These are phyloP conservation scores for Neonectria hederae DNA, from an alignment of 2,329 filamentous ascomycete species.

Conservation along the genomic window DNA sequence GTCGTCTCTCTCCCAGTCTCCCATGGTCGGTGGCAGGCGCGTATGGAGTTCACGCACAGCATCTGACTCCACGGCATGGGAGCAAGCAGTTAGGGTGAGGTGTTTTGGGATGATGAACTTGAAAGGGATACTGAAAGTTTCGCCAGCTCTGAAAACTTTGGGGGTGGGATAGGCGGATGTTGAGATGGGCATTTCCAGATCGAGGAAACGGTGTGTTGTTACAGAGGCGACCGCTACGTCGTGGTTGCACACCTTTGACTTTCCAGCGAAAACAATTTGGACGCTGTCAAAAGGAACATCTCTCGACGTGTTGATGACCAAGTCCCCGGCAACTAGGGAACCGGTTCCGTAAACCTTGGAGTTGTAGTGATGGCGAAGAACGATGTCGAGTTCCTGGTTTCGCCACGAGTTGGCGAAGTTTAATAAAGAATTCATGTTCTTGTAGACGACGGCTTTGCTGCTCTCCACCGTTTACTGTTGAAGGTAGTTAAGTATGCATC, in stretches of 20 bases:
- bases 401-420: not conserved
- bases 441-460: not conserved
- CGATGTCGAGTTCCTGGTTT: not conserved
- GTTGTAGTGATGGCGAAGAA: conserved; percentile 2
- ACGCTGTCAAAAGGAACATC: not conserved
- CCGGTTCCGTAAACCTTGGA: conserved; percentile 8
- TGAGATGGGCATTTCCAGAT: conserved; percentile 35
- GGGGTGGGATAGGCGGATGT: conserved; percentile 27
- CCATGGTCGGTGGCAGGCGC: conserved; percentile 31
- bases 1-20: conserved; percentile 37
- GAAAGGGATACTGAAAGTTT: conserved; percentile 35
- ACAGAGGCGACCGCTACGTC: not conserved
- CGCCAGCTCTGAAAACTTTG: conserved; percentile 25
- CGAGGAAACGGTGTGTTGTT: conserved; percentile 33
- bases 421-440: not conserved
- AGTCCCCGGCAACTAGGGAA: not conserved
- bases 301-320: not conserved
- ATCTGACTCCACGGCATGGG: conserved; percentile 20
- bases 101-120: conserved; percentile 37
- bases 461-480: not conserved
- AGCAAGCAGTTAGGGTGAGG: conserved; percentile 31
- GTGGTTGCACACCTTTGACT: not conserved
- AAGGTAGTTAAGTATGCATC: not conserved
- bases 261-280: not conserved
- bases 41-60: conserved; percentile 31